Base-by-base conservation (phyloP, 257 asterid species). In the Fraxinus cuspidata region DNA sequence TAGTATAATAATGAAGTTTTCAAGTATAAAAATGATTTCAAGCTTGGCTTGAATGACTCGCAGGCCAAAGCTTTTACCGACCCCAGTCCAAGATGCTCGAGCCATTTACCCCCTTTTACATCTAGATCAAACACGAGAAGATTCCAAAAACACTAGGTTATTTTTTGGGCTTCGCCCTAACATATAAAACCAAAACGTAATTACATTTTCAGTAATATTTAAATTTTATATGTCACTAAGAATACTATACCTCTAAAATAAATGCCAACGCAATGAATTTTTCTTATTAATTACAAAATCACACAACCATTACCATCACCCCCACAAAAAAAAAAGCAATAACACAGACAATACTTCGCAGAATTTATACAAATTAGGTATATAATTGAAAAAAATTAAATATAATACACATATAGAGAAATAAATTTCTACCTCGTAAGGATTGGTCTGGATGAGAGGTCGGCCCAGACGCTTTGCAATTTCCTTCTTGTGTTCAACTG, bases 401-500 rank as follows among this genome's bases (percentile, higher is more conserved):
- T 25, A 10, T 25, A 63, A 23, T 23, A 25, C 5, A 58, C n/a
- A 63, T 58, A 23, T 13, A 3, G 6, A 44, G n/a, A 44, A 44
- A 27, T 6, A 32, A 68, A 80, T 28, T 27, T 71, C 6, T 23
- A 95, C 99, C 99, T 95, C 99, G 16, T 95, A 95, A 2, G 91
- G 53, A 81, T 91, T 93, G 64, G 98, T 93, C 0, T 90, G 87
- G 66, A 96, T 74, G n/a, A 91, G 80, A 11, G 99, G 97, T 7
- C 99, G 87, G 8, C 98, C 98, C 42, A 96, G 87, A 40, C 99
- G 99, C 83, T 89, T 90, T 1, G 97, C 92, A 38, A 96, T 88
- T 81, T 96, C 97, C 90, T 90, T 93, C 82, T 93, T 96, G 34
- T 91, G 91, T 63, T 96, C 91, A n/a, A 85, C 83, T 29, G 96